Base-by-base conservation (phyloP, 768 basidiomycete species). In the Panellus pusillus region DNA sequence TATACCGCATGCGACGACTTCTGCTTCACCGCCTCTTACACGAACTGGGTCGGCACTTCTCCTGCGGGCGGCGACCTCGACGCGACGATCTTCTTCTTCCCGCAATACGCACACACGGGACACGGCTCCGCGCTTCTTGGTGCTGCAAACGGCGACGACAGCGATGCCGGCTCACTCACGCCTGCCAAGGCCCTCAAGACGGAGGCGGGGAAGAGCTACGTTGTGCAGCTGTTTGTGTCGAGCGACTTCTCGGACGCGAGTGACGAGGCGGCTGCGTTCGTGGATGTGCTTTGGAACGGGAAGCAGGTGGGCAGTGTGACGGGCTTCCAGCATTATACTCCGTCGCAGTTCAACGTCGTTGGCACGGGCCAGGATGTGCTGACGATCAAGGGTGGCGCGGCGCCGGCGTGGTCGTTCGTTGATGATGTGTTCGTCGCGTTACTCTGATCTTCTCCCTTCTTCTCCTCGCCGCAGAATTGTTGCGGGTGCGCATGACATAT, bases 341-440 rank as follows among this genome's bases (percentile, higher is more conserved):
- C 36, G 28, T 20, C 44, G 18, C 32, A 50, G 24, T 47, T 44
- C 19, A 31, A 45, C 2, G 61, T 60, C 6, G 52, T 39, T 12
- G 61, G 35, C 13, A 46, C 36, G 15, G 61, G 58, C 9, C 39
- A 36, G 14, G 61, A 62, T 42, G 39, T 36, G 17, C 35, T 60
- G 31, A 47, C 43, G 32, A 53, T 60, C 46, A 15, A 36, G 20
- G 55, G 61, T 14, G 62, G 55, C 17, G 50, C 40, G 31, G 62
- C 55, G 5, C 62, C 62, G 18, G 55, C 56, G 7, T 63, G 58
- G 58, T 46, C 52, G 17, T 61, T 63, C 42, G 46, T 63, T 24
- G 62, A 61, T 31, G 52, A 60, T 47, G n/a, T 44, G 15, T 44
- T 27, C 27, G 27, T 44, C 18, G 32, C 32, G 32, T 7, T 35